Evolutionary conservation across 768 basidiomycete species (phyloP).

Genomic region (Agaricus blazei): DNA sequence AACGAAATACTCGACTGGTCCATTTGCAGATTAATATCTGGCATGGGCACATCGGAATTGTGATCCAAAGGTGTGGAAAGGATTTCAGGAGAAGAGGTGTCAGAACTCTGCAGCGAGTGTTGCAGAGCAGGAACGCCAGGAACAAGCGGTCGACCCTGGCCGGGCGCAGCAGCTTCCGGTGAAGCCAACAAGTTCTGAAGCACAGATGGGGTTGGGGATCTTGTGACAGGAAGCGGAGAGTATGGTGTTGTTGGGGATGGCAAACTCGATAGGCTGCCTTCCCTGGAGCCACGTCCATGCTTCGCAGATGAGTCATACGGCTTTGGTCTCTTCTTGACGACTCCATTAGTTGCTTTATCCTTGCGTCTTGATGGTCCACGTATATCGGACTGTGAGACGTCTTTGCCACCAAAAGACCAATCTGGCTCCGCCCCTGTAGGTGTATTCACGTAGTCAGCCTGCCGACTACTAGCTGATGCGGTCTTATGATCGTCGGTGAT

Average conservation of each 20-base stretch:
- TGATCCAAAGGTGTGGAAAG: slow-evolving; percentile 40
- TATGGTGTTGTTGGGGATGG: slow-evolving; percentile 44
- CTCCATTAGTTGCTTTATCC: slow-evolving; percentile 24
- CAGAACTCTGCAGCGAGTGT: slow-evolving; percentile 35
- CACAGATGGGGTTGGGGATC: slow-evolving; percentile 40
- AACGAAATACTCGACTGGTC: slow-evolving; percentile 9
- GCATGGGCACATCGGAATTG: slow-evolving; percentile 34
- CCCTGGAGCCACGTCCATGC: slow-evolving; percentile 39
- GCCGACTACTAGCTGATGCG: slow-evolving; percentile 29
- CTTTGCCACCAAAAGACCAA: slow-evolving; percentile 34
- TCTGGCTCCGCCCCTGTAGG: slow-evolving; percentile 36
- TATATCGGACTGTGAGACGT: slow-evolving; percentile 25
- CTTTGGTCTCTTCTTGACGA: slow-evolving; percentile 57
- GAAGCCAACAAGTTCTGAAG: slow-evolving; percentile 25
- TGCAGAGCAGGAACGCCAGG: slow-evolving; percentile 26
- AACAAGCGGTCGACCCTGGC: slow-evolving; percentile 13
- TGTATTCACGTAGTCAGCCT: slow-evolving; percentile 26
- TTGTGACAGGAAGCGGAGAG: slow-evolving; percentile 36
- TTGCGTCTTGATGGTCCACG: slow-evolving; percentile 47
- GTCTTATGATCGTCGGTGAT: slow-evolving; percentile 99
- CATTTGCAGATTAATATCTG: slow-evolving; percentile 21
- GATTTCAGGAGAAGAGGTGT: slow-evolving; percentile 42
- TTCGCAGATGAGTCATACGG: slow-evolving; percentile 59
- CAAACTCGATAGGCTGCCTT: slow-evolving; percentile 48
- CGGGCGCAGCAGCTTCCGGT: slow-evolving; percentile 18